Conservation (phyloP, 495 filamentous ascomycete species). For the Evernia prunastri region DNA sequence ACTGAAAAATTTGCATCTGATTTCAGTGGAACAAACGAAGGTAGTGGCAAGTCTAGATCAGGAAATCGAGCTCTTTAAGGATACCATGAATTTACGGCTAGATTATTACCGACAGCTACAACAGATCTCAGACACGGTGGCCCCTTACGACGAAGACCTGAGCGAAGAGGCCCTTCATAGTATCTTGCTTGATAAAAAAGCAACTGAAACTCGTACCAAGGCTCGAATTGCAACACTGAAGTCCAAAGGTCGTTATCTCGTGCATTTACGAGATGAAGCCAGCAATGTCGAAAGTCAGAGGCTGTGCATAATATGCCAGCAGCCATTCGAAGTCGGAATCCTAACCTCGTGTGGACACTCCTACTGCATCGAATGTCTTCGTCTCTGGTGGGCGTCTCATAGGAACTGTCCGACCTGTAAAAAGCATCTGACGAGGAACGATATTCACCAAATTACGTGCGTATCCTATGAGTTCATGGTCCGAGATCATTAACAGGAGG, state of each 20-base stretch:
- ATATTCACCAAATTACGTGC: conserved; percentile 71
- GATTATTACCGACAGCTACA: conserved; percentile 89
- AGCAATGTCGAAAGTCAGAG: conserved; percentile 48
- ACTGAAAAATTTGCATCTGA: conserved; percentile 52
- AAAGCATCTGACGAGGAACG: conserved; percentile 47
- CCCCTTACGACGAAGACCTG: conserved; percentile 57
- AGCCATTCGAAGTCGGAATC: conserved; percentile 65
- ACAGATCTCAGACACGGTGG: conserved; percentile 77
- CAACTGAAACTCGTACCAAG: conserved; percentile 33
- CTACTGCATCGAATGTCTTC: conserved; percentile 82
- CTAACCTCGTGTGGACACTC: conserved; percentile 87
- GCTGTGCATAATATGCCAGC: conserved; percentile 76
- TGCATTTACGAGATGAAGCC: conserved; percentile 53
- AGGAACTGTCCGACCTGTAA: conserved; percentile 76
- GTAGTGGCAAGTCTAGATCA: conserved; percentile 52
- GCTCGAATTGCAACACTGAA: conserved; percentile 53
- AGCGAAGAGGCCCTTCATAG: conserved; percentile 40
- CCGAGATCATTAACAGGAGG: neutral
- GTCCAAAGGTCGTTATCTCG: conserved; percentile 66
- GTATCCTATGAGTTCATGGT: conserved; percentile 1
- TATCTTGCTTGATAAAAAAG: conserved; percentile 42
- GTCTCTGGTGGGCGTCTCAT: conserved; percentile 61
- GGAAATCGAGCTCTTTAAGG: conserved; percentile 69
- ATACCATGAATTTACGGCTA: conserved; percentile 71
- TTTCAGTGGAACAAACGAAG: conserved; percentile 61